Evolutionary conservation across 495 filamentous ascomycete genomes (phyloP).

Genomic region (Aspergillus panamensis): DNA sequence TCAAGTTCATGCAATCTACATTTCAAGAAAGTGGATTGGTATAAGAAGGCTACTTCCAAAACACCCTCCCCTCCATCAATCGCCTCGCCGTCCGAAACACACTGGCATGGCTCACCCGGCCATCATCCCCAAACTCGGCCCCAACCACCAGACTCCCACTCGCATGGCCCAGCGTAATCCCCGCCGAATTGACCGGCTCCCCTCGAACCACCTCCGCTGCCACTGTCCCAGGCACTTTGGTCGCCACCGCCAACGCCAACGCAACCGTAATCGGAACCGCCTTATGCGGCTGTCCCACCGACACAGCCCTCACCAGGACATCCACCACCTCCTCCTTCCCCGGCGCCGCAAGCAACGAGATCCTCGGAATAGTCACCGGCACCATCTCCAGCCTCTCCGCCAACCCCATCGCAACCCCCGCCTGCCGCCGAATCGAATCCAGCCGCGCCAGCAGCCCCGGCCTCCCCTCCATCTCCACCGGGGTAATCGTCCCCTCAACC

Average conservation of each 20-base stretch:
- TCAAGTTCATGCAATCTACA: too few species aligned
- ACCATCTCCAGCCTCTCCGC: slow-evolving; percentile 38
- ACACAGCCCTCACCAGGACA: slow-evolving; percentile 45
- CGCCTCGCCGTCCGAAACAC: slow-evolving; percentile 52
- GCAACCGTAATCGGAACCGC: slow-evolving; percentile 61
- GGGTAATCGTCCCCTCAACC: slow-evolving; percentile 47
- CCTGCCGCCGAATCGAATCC: slow-evolving; percentile 58
- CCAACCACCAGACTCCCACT: slow-evolving; percentile 59
- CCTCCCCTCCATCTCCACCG: slow-evolving; percentile 50
- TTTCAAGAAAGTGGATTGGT: too few species aligned
- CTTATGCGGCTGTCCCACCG: slow-evolving; percentile 59
- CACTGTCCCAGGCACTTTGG: slow-evolving; percentile 36
- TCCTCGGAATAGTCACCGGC: slow-evolving; percentile 62
- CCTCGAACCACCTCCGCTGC: slow-evolving; percentile 28
- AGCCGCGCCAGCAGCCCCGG: slow-evolving; percentile 47
- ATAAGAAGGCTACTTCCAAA: slow-evolving; percentile 44
- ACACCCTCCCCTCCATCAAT: slow-evolving; percentile 55
- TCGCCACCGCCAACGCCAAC: slow-evolving; percentile 58
- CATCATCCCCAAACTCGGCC: slow-evolving; percentile 38
- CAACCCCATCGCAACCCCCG: slow-evolving; percentile 62
- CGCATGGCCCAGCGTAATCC: slow-evolving; percentile 56
- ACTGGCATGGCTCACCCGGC: slow-evolving; percentile 43
- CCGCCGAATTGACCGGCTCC: slow-evolving; percentile 28
- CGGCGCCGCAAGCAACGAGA: slow-evolving; percentile 55
- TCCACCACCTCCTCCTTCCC: slow-evolving; percentile 29